Conservation (phyloP, 1,284 basidiomycete species). For the Apiotrichum montevideense region DNA sequence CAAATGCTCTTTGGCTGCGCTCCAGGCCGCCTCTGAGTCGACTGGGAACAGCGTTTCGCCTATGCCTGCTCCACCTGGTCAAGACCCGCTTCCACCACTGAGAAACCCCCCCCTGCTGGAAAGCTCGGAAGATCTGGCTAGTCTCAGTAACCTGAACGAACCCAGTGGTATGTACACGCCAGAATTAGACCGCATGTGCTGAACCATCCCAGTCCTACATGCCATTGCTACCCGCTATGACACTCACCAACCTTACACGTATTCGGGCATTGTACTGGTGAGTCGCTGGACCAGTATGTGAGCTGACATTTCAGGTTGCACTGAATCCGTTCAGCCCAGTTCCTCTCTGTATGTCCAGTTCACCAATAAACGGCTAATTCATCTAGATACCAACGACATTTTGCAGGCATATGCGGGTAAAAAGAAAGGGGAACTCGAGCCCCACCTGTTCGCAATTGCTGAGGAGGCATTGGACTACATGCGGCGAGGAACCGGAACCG, state of each 20-base stretch:
- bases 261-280: constrained; percentile 75
- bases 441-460: constrained; percentile 97
- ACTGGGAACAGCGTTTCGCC: constrained; percentile 20
- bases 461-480: constrained; percentile 98
- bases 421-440: constrained; percentile 89
- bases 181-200: background rate
- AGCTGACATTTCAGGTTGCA: constrained; percentile 58
- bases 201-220: constrained; percentile 65
- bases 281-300: constrained; percentile 16
- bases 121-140: constrained; percentile 95
- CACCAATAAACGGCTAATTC: background rate
- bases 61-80: constrained; percentile 19
- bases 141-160: constrained; percentile 95
- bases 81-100: constrained; percentile 67
- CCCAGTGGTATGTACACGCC: constrained; percentile 67
- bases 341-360: constrained; percentile 55
- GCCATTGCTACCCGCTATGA: constrained; percentile 96
- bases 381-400: constrained; percentile 76
- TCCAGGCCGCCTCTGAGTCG: constrained; percentile 25
- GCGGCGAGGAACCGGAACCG: constrained; percentile 50
- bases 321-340: constrained; percentile 97
- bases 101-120: constrained; percentile 95
- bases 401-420: constrained; percentile 95
- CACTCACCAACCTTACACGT: constrained; percentile 96
- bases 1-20: constrained; percentile 34